phyloP scores from a whole-genome alignment of 2,329 filamentous ascomycete species.

The Aureobasidium lini region DNA sequence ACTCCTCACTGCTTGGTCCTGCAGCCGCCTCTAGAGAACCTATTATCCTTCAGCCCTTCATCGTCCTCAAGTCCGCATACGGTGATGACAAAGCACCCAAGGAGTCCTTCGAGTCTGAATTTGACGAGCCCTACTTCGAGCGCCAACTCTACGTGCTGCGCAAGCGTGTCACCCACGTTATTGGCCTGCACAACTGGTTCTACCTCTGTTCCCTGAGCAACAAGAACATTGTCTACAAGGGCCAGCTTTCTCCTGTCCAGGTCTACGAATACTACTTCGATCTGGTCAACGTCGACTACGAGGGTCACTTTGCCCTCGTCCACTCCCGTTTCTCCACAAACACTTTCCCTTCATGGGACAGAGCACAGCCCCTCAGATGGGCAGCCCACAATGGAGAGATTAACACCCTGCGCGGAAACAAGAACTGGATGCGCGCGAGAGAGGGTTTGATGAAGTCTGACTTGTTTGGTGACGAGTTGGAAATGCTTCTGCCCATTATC shows the following conservation, averaged over 20 bases:
- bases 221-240: slow-evolving; percentile 99
- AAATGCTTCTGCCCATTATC: slow-evolving; percentile 85
- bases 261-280: slow-evolving; percentile 99
- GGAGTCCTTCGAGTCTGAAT: slow-evolving; percentile 67
- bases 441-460: slow-evolving; percentile 92
- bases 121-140: slow-evolving; percentile 82
- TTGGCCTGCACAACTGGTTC: slow-evolving; percentile 97
- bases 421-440: slow-evolving; percentile 98
- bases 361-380: slow-evolving; percentile 92
- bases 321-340: slow-evolving; percentile 98
- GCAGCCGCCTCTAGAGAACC: slow-evolving; percentile 91
- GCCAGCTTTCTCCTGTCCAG: slow-evolving; percentile 86
- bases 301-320: slow-evolving; percentile 92
- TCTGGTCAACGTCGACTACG: slow-evolving; percentile 91
- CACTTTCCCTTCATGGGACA: slow-evolving; percentile 97
- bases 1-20: slow-evolving; percentile 86
- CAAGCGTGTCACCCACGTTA: slow-evolving; percentile 90
- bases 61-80: slow-evolving; percentile 80
- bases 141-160: slow-evolving; percentile 87
- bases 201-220: slow-evolving; percentile 94
- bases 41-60: slow-evolving; percentile 89
- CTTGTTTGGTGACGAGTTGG: slow-evolving; percentile 85
- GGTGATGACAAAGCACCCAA: slow-evolving; percentile 73
- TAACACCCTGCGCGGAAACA: slow-evolving; percentile 93
- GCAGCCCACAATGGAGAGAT: slow-evolving; percentile 98